phyloP scores from a whole-genome alignment of 768 basidiomycete species.

The Lactifluus pinguis region DNA sequence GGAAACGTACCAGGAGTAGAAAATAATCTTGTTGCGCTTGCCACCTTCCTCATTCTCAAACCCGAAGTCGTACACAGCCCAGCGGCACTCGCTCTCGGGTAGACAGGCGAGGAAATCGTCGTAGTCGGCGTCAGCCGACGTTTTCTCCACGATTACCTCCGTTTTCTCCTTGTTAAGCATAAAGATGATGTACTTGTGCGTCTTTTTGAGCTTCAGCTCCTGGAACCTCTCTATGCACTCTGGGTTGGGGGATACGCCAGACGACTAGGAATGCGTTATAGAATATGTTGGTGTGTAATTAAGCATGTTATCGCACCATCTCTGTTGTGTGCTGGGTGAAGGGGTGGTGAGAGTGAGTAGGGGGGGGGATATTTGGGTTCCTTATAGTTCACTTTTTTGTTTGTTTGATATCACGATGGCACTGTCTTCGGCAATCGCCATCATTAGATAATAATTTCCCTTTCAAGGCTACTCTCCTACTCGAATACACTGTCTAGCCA shows the following conservation, averaged over 20 bases:
- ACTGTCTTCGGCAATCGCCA: conserved; percentile 14
- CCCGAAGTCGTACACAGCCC: conserved; percentile 90
- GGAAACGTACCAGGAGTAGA: conserved; percentile 63
- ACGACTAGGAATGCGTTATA: conserved; percentile 33
- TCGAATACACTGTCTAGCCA: conserved; percentile 78
- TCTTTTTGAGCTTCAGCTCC: conserved; percentile 67
- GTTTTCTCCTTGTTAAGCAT: conserved; percentile 47
- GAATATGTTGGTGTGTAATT: not conserved
- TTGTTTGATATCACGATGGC: conserved; percentile 7
- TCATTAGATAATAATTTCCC: conserved; percentile 7
- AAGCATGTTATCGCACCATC: conserved; percentile 12
- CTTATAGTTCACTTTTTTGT: not conserved
- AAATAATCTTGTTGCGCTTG: conserved; percentile 78
- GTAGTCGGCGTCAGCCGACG: conserved; percentile 43
- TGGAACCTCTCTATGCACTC: conserved; percentile 55
- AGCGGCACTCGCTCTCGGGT: conserved; percentile 69
- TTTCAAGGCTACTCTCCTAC: conserved; percentile 22
- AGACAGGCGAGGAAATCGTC: conserved; percentile 67
- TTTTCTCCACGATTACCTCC: conserved; percentile 75
- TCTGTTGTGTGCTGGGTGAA: not conserved
- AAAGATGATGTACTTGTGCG: conserved; percentile 79
- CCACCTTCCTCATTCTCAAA: conserved; percentile 67
- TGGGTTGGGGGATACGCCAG: conserved; percentile 54
- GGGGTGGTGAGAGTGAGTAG: not conserved
- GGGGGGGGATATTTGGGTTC: not conserved